Base-by-base conservation (phyloP, 768 basidiomycete genomes). In the Macrocybe gigantea region DNA sequence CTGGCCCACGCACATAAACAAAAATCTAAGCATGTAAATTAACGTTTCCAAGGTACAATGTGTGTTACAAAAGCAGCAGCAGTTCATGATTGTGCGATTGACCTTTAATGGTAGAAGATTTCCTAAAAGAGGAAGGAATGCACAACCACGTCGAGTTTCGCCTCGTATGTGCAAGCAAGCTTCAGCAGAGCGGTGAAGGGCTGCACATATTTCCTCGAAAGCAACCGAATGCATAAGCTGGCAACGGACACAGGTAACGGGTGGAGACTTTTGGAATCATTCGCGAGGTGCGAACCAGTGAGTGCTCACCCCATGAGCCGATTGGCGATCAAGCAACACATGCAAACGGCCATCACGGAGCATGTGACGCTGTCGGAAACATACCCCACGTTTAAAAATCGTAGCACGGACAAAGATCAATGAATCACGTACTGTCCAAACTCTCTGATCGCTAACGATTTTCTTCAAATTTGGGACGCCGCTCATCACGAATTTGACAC, bases 401-500 rank as follows among this genome's bases (percentile, higher is more conserved):
- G 34, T 44, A 13, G 35, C 15, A 37, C 7, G 13, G 34, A 44
- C 35, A 34, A 48, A 44, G 5, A 35, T 14, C 8, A 47, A 22
- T 46, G 29, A n/a, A 37, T 31, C 34, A 67, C 77, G 47, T 52
- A 81, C 82, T 53, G 66, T 76, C 81, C 82, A 84, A 8, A 75
- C 57, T 35, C 79, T 66, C 12, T 70, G 69, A 49, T 72, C 74
- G 13, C 71, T 73, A 9, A 80, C 64, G 38, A 84, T 64, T 46
- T 67, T 75, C 38, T 60, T 64, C 39, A 85, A 60, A 14, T 54
- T 65, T 2, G 62, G 65, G 15, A 72, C 68, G 3, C 55, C 51
- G 31, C 56, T 55, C 64, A 78, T 74, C 61, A 83, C 63, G 34
- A 64, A 45, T 7, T 59, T 60, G 14, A 71, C 70, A 32, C 67